Evolutionary conservation across 257 asterid species (phyloP).

Genomic region (Lantana camara): DNA sequence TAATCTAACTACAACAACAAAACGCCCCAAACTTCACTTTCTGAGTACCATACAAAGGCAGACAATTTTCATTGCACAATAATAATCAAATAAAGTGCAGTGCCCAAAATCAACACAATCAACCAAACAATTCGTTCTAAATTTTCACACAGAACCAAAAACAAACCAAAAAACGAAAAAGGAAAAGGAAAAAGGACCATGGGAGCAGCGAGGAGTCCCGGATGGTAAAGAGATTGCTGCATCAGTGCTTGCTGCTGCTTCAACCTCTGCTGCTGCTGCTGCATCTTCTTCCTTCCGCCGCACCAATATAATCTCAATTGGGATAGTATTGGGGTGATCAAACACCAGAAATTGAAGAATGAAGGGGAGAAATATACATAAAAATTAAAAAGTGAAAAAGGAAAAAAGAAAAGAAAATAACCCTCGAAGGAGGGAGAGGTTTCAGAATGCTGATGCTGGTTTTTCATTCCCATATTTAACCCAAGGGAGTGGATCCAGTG

Average conservation of each 20-base stretch:
- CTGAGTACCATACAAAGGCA: too few relatives aligned
- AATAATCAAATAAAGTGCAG: neutral
- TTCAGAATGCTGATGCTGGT: neutral
- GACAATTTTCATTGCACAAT: neutral
- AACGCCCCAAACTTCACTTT: neutral
- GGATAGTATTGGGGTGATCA: neutral
- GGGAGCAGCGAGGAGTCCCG: neutral
- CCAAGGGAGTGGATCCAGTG: neutral
- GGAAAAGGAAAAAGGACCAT: neutral
- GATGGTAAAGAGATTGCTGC: neutral
- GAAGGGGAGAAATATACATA: too few relatives aligned
- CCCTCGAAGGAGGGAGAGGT: neutral
- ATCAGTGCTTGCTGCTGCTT: slow-evolving; percentile 7
- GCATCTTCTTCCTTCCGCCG: neutral
- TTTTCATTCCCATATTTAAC: neutral
- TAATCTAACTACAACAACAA: neutral
- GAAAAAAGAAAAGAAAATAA: neutral
- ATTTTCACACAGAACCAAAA: neutral
- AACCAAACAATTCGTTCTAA: neutral
- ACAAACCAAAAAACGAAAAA: neutral
- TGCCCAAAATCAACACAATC: neutral
- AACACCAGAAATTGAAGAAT: neutral
- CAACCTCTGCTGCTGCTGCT: slow-evolving; percentile 1
- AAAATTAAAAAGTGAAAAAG: neutral
- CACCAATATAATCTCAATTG: neutral